Conservation (phyloP, 345 rosid genomes). For the Mercurialis annua region DNA sequence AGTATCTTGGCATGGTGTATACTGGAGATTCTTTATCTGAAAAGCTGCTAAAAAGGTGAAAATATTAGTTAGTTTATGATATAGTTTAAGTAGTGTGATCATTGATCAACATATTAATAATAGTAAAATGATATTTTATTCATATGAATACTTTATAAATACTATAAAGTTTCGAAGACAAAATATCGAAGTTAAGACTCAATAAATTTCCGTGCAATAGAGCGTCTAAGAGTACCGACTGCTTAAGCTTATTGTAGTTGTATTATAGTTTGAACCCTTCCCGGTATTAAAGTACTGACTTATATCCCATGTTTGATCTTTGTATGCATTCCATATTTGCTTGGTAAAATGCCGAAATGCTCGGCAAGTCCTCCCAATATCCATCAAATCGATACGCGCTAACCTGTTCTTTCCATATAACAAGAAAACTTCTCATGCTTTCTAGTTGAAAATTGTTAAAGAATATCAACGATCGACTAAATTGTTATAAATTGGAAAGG, state of each 20-base stretch:
- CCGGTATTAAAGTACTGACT: slow-evolving; percentile 36
- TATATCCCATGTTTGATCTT: slow-evolving; percentile 34
- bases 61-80: slow-evolving; percentile 18
- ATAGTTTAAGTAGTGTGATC: too few species aligned
- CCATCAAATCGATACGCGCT: slow-evolving; percentile 61
- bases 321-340: slow-evolving; percentile 75
- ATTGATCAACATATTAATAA: too few species aligned
- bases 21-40: slow-evolving; percentile 50
- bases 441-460: neutral
- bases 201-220: too few species aligned
- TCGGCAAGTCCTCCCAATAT: slow-evolving; percentile 76
- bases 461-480: too few species aligned
- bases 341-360: slow-evolving; percentile 59
- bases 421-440: neutral
- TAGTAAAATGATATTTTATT: too few species aligned
- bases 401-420: slow-evolving; percentile 42
- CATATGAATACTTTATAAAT: too few species aligned
- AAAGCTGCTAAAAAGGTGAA: slow-evolving; percentile 44
- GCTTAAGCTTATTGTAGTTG: neutral
- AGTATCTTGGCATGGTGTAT: slow-evolving; percentile 63
- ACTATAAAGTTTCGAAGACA: too few species aligned
- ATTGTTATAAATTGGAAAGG: too few species aligned
- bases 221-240: too few species aligned
- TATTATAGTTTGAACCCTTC: slow-evolving; percentile 5
- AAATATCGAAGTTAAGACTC: too few species aligned